These are phyloP conservation scores for Corylus americana DNA, from an alignment of 306 rosid genomes.

Conservation along the genomic window DNA sequence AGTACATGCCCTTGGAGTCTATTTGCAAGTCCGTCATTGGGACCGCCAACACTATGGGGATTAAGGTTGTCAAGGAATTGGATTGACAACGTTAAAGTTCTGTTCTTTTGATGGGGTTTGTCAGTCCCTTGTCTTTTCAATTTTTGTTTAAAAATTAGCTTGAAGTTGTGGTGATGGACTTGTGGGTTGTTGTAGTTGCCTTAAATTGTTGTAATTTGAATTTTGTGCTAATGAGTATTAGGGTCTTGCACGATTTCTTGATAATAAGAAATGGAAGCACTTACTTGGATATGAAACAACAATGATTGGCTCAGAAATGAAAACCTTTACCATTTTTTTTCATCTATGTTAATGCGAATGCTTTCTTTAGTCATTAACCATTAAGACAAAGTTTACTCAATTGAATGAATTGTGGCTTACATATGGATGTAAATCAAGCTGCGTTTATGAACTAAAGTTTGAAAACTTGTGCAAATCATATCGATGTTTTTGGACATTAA, in stretches of 20 bases:
- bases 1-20: constrained; percentile 71
- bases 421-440: background rate
- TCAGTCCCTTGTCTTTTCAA: background rate
- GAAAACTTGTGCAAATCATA: background rate
- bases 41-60: constrained; percentile 81
- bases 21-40: constrained; percentile 76
- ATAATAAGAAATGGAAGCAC: background rate
- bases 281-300: background rate
- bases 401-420: background rate
- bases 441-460: background rate
- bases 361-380: background rate
- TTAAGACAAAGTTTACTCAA: background rate
- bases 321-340: background rate
- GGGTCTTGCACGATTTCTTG: background rate
- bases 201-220: background rate
- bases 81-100: constrained; percentile 39
- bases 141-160: background rate
- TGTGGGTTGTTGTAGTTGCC: background rate
- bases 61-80: constrained; percentile 68
- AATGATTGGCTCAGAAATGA: background rate
- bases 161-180: background rate
- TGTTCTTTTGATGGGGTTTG: background rate
- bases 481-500: background rate
- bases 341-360: too few relatives aligned
- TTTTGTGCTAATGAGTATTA: background rate